phyloP scores from a whole-genome alignment of 1,284 basidiomycete genomes.

The Boletus semigastroideus region DNA sequence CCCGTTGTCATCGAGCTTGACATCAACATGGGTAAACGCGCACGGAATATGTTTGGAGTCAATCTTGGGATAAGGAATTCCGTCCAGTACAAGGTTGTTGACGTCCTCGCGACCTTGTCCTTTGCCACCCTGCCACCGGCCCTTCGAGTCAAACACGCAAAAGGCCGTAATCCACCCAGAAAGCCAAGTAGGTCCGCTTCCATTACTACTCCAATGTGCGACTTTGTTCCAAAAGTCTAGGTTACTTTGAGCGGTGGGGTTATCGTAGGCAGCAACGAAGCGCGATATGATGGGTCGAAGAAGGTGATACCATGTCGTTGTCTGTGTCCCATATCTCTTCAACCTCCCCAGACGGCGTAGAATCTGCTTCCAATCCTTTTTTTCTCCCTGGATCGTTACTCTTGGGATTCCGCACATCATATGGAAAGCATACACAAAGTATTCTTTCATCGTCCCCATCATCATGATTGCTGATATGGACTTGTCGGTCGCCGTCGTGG shows the following conservation, averaged over 20 bases:
- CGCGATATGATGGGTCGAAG: not conserved
- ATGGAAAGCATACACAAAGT: not conserved
- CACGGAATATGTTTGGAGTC: not conserved
- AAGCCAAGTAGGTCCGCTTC: not conserved
- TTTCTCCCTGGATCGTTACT: not conserved
- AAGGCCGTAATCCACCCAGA: constrained; percentile 1
- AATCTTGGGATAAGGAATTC: not conserved
- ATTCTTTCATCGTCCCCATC: not conserved
- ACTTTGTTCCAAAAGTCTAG: not conserved
- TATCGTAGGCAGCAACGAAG: not conserved
- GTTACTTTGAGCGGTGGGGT: not conserved
- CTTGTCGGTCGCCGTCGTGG: not conserved
- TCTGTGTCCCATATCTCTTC: not conserved
- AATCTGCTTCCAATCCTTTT: not conserved
- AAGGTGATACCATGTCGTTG: not conserved
- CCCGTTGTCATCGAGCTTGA: not conserved
- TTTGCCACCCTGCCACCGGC: not conserved
- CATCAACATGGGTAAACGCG: not conserved
- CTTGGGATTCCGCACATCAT: not conserved
- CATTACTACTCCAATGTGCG: not conserved
- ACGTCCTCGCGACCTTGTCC: not conserved
- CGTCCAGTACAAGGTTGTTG: not conserved
- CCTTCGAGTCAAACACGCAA: not conserved
- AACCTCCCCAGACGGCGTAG: not conserved
- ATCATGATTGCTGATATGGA: not conserved